A percentile compares a stretch with the other conserved stretches of the same genome.
These are phyloP conservation scores for Angomonas ambiguus DNA, from an alignment of 208 protist species.

Conservation along the genomic window DNA sequence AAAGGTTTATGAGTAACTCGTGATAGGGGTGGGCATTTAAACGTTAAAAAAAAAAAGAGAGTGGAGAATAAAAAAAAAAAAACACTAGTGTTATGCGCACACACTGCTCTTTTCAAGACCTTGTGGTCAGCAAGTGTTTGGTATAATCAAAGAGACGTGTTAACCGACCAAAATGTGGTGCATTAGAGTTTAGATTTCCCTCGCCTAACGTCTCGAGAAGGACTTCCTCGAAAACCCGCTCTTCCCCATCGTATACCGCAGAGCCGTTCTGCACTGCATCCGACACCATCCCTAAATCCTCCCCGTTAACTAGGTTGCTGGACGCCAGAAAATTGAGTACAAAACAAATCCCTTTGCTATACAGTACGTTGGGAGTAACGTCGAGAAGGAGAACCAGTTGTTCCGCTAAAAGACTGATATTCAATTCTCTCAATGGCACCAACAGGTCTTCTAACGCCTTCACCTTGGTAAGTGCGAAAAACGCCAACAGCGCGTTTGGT, in stretches of 20 bases:
- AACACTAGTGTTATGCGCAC: background rate
- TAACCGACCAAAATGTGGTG: conserved; percentile 42
- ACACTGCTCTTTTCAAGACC: background rate
- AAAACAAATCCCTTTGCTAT: conserved; percentile 15
- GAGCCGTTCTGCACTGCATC: conserved; percentile 24
- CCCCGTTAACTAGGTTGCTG: conserved; percentile 10
- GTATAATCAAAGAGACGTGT: conserved; percentile 27
- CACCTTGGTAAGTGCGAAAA: conserved; percentile 3
- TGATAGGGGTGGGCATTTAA: background rate
- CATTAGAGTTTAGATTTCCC: conserved; percentile 20
- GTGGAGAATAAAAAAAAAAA: background rate
- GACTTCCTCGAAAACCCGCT: conserved; percentile 38
- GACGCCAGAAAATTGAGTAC: conserved; percentile 18
- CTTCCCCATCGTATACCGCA: conserved; percentile 16
- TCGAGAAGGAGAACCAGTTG: conserved; percentile 67
- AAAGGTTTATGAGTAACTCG: background rate
- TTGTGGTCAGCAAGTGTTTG: background rate
- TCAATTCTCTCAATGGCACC: too few relatives aligned
- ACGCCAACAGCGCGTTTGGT: background rate
- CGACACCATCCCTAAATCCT: conserved; percentile 38
- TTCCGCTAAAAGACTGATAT: conserved; percentile 28
- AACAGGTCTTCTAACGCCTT: too few relatives aligned
- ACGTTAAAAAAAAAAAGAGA: background rate
- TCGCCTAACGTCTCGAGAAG: conserved; percentile 66
- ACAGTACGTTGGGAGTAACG: conserved; percentile 41